These are phyloP conservation scores for Sphaerulina vaccinii DNA, from an alignment of 2,329 filamentous ascomycete species.

Conservation along the genomic window DNA sequence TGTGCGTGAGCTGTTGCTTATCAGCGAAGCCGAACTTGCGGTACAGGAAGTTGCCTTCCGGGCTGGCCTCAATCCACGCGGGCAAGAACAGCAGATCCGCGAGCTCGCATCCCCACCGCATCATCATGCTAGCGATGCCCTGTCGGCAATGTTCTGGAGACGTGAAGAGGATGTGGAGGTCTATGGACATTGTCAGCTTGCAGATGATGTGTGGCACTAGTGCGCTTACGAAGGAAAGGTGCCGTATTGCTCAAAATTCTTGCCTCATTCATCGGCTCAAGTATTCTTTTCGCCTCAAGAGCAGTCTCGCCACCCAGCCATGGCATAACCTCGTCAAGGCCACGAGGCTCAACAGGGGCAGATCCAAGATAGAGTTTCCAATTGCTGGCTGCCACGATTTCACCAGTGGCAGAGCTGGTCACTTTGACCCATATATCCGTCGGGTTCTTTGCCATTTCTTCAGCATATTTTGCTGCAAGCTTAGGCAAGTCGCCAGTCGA, in stretches of 20 bases:
- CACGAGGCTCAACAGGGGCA: neutral
- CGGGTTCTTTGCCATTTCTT: slow-evolving; percentile 24
- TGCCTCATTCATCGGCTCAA: slow-evolving; percentile 13
- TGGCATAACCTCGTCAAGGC: neutral
- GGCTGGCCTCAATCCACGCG: slow-evolving; percentile 33
- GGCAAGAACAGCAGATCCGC: slow-evolving; percentile 35
- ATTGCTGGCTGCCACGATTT: slow-evolving; percentile 34
- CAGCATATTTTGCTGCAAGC: slow-evolving; percentile 15
- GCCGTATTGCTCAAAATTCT: slow-evolving; percentile 15
- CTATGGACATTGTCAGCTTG: slow-evolving; percentile 21
- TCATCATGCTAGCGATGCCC: slow-evolving; percentile 40
- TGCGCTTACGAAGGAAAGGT: slow-evolving; percentile 22
- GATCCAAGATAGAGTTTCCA: slow-evolving; percentile 32
- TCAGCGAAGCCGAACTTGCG: slow-evolving; percentile 29
- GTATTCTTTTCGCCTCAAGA: slow-evolving; percentile 5
- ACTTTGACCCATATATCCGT: slow-evolving; percentile 36
- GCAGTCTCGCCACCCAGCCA: slow-evolving; percentile 20
- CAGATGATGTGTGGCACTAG: neutral
- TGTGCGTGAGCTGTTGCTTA: slow-evolving; percentile 1
- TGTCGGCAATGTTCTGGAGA: slow-evolving; percentile 39
- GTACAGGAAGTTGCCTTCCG: slow-evolving; percentile 31
- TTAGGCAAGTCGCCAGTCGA: slow-evolving; percentile 12
- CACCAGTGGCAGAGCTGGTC: slow-evolving; percentile 27
- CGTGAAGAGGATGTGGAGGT: slow-evolving; percentile 39
- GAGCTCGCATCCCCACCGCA: slow-evolving; percentile 41